phyloP scores from a whole-genome alignment of 2,329 filamentous ascomycete genomes.

The Hypoxylon sp. region DNA sequence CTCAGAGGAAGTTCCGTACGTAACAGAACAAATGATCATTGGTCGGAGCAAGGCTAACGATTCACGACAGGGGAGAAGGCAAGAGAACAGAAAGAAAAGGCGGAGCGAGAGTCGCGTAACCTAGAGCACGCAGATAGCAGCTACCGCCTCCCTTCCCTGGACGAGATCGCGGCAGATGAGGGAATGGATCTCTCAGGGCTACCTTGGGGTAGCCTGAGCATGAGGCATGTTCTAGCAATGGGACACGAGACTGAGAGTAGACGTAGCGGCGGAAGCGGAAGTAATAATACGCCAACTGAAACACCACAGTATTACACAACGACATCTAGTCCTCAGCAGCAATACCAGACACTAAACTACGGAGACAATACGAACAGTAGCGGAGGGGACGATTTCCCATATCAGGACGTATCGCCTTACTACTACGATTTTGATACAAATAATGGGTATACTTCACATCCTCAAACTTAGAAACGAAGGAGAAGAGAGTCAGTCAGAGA shows the following conservation, averaged over 20 bases:
- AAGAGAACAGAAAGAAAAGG: slow-evolving; percentile 76
- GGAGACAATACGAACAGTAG: slow-evolving; percentile 45
- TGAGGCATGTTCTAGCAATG: slow-evolving; percentile 67
- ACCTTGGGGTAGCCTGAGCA: slow-evolving; percentile 79
- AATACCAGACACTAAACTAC: slow-evolving; percentile 41
- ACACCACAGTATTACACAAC: slow-evolving; percentile 13
- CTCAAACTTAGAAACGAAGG: slow-evolving; percentile 26
- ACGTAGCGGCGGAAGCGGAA: slow-evolving; percentile 50
- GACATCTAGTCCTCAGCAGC: slow-evolving; percentile 54
- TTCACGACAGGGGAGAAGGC: slow-evolving; percentile 75
- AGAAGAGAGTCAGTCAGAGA: neutral
- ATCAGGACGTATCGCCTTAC: slow-evolving; percentile 46
- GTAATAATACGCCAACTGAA: slow-evolving; percentile 32
- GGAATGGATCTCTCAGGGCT: slow-evolving; percentile 73
- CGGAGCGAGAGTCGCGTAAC: slow-evolving; percentile 75
- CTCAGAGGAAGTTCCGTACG: slow-evolving; percentile 83
- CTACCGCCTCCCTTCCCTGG: slow-evolving; percentile 73
- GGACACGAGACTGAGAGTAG: slow-evolving; percentile 66
- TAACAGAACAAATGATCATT: slow-evolving; percentile 6
- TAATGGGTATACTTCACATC: slow-evolving; percentile 40
- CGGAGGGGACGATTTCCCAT: slow-evolving; percentile 46
- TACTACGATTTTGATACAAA: slow-evolving; percentile 48
- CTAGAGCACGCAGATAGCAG: slow-evolving; percentile 73
- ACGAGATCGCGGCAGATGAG: slow-evolving; percentile 66
- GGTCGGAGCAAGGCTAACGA: slow-evolving; percentile 25